A percentile compares a stretch with the other conserved stretches of the same genome.
These are phyloP conservation scores for Nissolia schottii DNA, from an alignment of 306 rosid species.

Conservation along the genomic window DNA sequence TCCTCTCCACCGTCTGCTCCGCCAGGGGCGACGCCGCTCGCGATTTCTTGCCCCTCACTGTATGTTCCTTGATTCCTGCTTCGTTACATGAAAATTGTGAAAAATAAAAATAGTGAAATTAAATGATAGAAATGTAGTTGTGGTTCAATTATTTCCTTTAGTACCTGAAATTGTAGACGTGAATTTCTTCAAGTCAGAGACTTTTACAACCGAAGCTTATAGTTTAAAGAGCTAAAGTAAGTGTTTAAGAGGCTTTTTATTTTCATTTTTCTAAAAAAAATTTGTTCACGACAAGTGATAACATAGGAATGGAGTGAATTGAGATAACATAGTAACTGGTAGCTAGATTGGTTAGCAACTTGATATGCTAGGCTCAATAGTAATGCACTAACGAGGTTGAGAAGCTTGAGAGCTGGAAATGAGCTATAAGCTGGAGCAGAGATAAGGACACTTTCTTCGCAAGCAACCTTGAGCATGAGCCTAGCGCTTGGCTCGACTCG, in stretches of 20 bases:
- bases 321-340: background rate
- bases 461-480: background rate
- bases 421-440: background rate
- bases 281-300: no score
- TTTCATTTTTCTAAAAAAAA: no score
- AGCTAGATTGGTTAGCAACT: background rate
- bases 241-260: no score
- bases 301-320: background rate
- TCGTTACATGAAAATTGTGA: background rate
- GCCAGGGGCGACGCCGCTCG: constrained; percentile 58
- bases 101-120: background rate
- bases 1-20: constrained; percentile 67
- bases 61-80: constrained; percentile 16
- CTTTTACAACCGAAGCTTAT: no score
- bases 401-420: background rate
- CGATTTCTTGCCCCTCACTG: constrained; percentile 92
- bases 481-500: background rate
- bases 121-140: background rate
- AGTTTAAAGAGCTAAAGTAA: no score
- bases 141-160: background rate
- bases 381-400: background rate
- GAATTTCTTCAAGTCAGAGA: no score
- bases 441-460: background rate
- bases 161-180: no score
- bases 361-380: background rate